phyloP scores from a whole-genome alignment of 768 basidiomycete species.

The Suillus tomentosus region DNA sequence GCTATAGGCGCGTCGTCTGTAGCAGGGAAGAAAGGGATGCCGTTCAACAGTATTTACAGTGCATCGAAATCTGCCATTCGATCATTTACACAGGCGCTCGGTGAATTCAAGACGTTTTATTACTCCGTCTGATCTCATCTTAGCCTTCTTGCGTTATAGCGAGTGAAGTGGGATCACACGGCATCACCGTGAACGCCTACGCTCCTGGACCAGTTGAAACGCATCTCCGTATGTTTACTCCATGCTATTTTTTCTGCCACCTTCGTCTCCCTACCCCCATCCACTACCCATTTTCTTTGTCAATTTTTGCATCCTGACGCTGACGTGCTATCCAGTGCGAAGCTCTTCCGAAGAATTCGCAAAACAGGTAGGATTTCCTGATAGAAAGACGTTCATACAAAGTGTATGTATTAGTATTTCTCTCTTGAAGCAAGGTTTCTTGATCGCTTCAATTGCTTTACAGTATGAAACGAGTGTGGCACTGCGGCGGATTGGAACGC shows the following conservation, averaged over 20 bases:
- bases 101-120: background rate
- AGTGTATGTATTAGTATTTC: background rate
- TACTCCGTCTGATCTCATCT: background rate
- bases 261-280: background rate
- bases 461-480: slow-evolving; percentile 16
- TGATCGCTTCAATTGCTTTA: background rate
- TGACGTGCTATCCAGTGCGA: background rate
- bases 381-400: background rate
- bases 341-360: background rate
- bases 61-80: slow-evolving; percentile 40
- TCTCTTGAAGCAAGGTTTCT: background rate
- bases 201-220: slow-evolving; percentile 2
- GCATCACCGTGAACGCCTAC: slow-evolving; percentile 22
- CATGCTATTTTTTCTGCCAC: background rate
- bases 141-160: slow-evolving; percentile 15
- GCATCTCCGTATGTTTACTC: background rate
- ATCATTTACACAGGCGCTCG: slow-evolving; percentile 34
- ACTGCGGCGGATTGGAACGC: slow-evolving; percentile 5
- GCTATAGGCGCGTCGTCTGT: slow-evolving; percentile 33
- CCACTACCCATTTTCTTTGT: background rate
- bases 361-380: background rate
- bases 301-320: background rate
- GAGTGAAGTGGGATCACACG: slow-evolving; percentile 22
- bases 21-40: slow-evolving; percentile 13
- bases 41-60: slow-evolving; percentile 24